Base-by-base conservation (phyloP, 768 basidiomycete genomes). In the Pleurotus pulmonarius region DNA sequence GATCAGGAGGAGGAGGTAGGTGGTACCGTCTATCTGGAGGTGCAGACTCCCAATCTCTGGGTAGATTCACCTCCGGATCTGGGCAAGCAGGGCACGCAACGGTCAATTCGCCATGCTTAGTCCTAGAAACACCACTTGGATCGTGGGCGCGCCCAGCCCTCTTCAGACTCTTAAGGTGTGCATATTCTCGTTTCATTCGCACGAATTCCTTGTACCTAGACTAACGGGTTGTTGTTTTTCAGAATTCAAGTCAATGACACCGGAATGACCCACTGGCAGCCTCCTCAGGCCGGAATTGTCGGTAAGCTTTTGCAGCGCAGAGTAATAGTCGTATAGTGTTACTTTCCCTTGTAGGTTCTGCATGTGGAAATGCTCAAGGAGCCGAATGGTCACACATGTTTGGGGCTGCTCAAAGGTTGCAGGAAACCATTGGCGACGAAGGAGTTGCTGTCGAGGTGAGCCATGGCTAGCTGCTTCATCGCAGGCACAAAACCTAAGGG, bases 51-150 rank as follows among this genome's bases (percentile, higher is more conserved):
- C 66, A 68, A 11, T 59, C 59, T 4, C 20, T 24, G 4, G 62
- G 65, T 11, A 70, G 34, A 51, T 71, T 70, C 16, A 59, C 64
- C 0, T 56, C 61, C 0, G 65, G 68, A 7, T 70, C 66, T 1
- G 66, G 69, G 53, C 66, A 71, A 5, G 63, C 65, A 15, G 67
- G 65, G 48, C 69, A 71, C 38, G 59, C 20, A 8, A 70, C 51
- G 1, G 68, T 68, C 20, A 62, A 60, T 41, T 66, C 58, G 0
- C 66, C 64, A 1, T 22, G 22, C 41, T 59, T 26, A 3, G 63
- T 67, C 3, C 20, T 56, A 1, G 16, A 29, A 4, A 63, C 48
- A 12, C 67, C 66, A 3, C 3, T 22, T 4, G 57, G 38, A 13
- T 61, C 63, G 48, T 66, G 60, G 7, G 56, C 64, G 4, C 60